phyloP scores from a whole-genome alignment of 495 filamentous ascomycete genomes.

The Lepraria neglecta region DNA sequence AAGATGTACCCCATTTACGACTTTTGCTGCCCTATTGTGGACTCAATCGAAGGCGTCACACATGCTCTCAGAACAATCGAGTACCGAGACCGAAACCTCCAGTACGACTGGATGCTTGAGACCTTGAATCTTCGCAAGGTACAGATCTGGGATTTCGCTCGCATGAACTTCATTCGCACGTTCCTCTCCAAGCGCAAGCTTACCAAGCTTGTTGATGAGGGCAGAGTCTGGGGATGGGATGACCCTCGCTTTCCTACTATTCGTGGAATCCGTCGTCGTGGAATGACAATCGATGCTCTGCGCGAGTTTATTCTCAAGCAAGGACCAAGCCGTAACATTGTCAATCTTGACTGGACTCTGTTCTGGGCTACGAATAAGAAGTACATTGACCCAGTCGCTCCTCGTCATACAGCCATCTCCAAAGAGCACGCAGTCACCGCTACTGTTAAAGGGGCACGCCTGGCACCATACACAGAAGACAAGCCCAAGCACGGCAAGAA shows the following conservation, averaged over 20 bases:
- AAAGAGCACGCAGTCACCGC: constrained; percentile 62
- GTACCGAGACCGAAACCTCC: constrained; percentile 93
- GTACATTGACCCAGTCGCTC: constrained; percentile 82
- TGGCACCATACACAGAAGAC: constrained; percentile 58
- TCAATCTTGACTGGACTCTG: constrained; percentile 81
- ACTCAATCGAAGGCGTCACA: constrained; percentile 85
- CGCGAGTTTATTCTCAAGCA: constrained; percentile 91
- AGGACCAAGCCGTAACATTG: constrained; percentile 81
- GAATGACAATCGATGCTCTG: constrained; percentile 83
- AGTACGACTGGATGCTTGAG: constrained; percentile 95
- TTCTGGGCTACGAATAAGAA: constrained; percentile 97
- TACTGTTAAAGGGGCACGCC: constrained; percentile 61
- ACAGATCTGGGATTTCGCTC: constrained; percentile 95
- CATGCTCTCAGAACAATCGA: constrained; percentile 94
- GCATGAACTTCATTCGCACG: constrained; percentile 91
- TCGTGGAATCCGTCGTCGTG: constrained; percentile 78
- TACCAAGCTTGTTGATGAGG: constrained; percentile 82
- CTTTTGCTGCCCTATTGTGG: constrained; percentile 86
- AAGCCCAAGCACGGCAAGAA: constrained; percentile 87
- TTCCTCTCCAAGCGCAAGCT: constrained; percentile 93
- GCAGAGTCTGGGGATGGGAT: constrained; percentile 87
- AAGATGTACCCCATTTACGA: constrained; percentile 97
- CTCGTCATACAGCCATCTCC: constrained; percentile 74
- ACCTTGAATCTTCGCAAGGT: constrained; percentile 78
- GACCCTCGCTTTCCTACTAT: constrained; percentile 94